Percentiles rank a stretch among this genome's conserved stretches.
Evolutionary conservation across 2,329 filamentous ascomycete species (phyloP).

Genomic region (Monilinia laxa): DNA sequence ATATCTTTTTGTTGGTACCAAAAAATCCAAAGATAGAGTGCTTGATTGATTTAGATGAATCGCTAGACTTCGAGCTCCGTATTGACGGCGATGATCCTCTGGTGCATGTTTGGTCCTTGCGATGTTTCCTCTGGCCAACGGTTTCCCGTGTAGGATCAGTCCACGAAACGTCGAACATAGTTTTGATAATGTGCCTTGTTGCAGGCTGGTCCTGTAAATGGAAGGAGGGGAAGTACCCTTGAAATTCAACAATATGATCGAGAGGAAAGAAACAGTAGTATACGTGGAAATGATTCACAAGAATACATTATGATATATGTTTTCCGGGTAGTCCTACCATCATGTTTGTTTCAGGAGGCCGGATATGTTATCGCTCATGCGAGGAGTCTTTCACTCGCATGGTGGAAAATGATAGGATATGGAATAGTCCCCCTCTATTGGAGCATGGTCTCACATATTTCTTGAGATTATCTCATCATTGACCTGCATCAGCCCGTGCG

Average conservation of each 20-base stretch:
- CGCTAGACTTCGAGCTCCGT: slow-evolving; percentile 29
- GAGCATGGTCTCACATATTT: slow-evolving; percentile 16
- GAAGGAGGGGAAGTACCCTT: slow-evolving; percentile 13
- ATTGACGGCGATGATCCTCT: slow-evolving; percentile 22
- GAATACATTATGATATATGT: slow-evolving; percentile 20
- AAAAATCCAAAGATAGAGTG: slow-evolving; percentile 37
- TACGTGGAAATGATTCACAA: slow-evolving; percentile 24
- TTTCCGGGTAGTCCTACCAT: slow-evolving; percentile 1
- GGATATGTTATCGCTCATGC: slow-evolving; percentile 17
- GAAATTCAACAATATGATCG: slow-evolving; percentile 14
- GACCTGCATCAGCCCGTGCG: slow-evolving; percentile 19
- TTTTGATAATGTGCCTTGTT: slow-evolving; percentile 23
- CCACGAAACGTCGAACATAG: slow-evolving; percentile 41
- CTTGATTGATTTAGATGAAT: slow-evolving; percentile 24
- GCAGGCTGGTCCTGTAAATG: slow-evolving; percentile 21
- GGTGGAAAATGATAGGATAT: slow-evolving; percentile 20
- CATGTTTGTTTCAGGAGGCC: slow-evolving; percentile 22
- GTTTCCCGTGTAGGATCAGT: slow-evolving; percentile 38
- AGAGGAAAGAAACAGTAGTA: slow-evolving; percentile 16
- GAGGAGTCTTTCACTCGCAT: slow-evolving; percentile 24
- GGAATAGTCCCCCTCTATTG: neutral
- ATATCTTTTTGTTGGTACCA: slow-evolving; percentile 38
- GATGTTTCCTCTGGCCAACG: slow-evolving; percentile 37
- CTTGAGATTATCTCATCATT: slow-evolving; percentile 18
- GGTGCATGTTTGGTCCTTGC: slow-evolving; percentile 33